Evolutionary conservation across 495 filamentous ascomycete genomes (phyloP).

Genomic region (Aspergillus sclerotiicarbonarius): DNA sequence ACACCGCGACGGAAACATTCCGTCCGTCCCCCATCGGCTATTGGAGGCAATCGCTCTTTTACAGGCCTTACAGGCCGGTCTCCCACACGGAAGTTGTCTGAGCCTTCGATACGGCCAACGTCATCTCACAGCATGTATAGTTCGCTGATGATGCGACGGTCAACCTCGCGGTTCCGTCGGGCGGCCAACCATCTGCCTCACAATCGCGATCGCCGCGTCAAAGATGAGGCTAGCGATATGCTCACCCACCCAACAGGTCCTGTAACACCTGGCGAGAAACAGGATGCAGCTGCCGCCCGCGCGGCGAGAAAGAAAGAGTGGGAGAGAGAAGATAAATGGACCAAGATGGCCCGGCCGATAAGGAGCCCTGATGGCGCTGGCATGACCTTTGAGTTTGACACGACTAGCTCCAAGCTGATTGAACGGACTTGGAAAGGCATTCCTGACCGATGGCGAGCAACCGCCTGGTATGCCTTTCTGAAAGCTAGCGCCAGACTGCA

Average conservation of each 20-base stretch:
- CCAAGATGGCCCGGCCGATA: conserved; percentile 84
- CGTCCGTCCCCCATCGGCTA: conserved; percentile 46
- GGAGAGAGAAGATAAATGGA: conserved; percentile 89
- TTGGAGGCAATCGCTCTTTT: conserved; percentile 45
- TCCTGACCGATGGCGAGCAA: conserved; percentile 89
- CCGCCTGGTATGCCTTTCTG: conserved; percentile 94
- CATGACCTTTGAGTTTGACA: conserved; percentile 89
- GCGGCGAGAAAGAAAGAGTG: conserved; percentile 75
- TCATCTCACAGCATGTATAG: conserved; percentile 50
- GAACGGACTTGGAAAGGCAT: conserved; percentile 97
- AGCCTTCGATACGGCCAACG: conserved; percentile 34
- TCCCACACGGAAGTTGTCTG: conserved; percentile 46
- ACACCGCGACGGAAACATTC: conserved; percentile 57
- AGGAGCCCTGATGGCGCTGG: conserved; percentile 65
- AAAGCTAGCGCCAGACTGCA: conserved; percentile 71
- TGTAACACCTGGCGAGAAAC: conserved; percentile 53
- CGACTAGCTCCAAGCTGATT: conserved; percentile 78
- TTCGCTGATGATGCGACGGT: conserved; percentile 35
- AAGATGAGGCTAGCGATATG: conserved; percentile 90
- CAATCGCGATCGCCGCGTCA: conserved; percentile 67
- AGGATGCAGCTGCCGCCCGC: conserved; percentile 52
- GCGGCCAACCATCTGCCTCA: conserved; percentile 74
- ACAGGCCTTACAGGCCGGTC: conserved; percentile 54
- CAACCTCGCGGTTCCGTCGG: conserved; percentile 52
- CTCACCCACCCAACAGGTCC: conserved; percentile 72